These are phyloP conservation scores for Linum usitatissimum DNA, from an alignment of 345 rosid species.

Conservation along the genomic window DNA sequence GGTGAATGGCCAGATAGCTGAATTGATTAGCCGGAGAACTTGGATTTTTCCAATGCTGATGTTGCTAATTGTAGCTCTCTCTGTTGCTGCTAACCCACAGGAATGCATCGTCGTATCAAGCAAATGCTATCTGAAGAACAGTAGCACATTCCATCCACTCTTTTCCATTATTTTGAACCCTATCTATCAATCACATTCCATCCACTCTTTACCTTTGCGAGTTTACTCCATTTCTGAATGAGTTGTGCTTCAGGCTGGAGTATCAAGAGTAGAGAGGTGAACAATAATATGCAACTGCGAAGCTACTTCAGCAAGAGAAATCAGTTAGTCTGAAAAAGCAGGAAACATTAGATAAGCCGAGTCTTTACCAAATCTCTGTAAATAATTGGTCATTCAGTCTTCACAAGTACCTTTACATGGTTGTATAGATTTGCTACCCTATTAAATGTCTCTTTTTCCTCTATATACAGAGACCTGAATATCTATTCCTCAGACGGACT, in stretches of 20 bases:
- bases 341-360: background rate
- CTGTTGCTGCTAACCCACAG: conserved; percentile 13
- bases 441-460: conserved; percentile 26
- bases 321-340: background rate
- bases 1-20: conserved; percentile 2
- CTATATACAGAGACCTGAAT: conserved; percentile 47
- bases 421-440: conserved; percentile 13
- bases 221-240: background rate
- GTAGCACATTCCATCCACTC: too few species aligned
- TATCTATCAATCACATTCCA: too few species aligned
- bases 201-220: background rate
- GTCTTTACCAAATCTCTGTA: conserved; percentile 8
- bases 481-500: conserved; percentile 19
- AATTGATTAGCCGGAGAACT: conserved; percentile 10
- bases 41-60: conserved; percentile 10
- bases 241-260: background rate
- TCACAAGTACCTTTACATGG: conserved; percentile 26
- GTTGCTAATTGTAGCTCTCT: conserved; percentile 18
- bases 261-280: background rate
- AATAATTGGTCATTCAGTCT: conserved; percentile 9
- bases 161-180: too few species aligned
- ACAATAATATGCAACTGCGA: background rate
- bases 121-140: background rate
- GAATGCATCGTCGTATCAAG: background rate
- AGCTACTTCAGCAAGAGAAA: background rate